Percentiles rank a stretch among this genome's conserved stretches.
Evolutionary conservation across 2,329 filamentous ascomycete genomes (phyloP).

Genomic region (Uncinocarpus reesii): DNA sequence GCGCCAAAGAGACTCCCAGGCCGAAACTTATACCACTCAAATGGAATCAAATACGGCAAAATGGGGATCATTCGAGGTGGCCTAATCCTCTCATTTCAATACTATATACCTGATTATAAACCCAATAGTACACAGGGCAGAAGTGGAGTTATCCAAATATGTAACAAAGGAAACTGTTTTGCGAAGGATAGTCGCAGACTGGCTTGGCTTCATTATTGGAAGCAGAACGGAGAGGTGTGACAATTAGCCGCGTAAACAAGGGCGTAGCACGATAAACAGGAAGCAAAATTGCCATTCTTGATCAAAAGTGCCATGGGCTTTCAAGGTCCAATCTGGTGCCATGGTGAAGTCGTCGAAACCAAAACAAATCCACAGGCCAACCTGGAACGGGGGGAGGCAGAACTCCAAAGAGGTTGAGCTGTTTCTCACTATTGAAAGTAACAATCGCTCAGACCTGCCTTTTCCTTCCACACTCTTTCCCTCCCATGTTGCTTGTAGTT

Average conservation of each 20-base stretch:
- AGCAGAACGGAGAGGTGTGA: constrained; percentile 7
- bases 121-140: constrained; percentile 19
- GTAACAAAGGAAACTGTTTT: constrained; percentile 21
- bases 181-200: constrained; percentile 27
- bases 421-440: constrained; percentile 4
- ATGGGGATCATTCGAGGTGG: constrained; percentile 34
- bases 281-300: constrained; percentile 1
- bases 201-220: constrained; percentile 17
- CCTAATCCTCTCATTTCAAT: constrained; percentile 35
- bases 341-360: constrained; percentile 25
- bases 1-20: no score
- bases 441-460: constrained; percentile 11
- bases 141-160: constrained; percentile 19
- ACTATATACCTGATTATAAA: constrained; percentile 29
- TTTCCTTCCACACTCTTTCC: constrained; percentile 16
- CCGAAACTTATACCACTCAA: no score
- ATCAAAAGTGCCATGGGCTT: constrained; percentile 12
- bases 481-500: constrained; percentile 27
- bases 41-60: background rate
- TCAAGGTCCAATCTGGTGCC: constrained; percentile 11
- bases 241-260: constrained; percentile 8
- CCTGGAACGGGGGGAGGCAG: constrained; percentile 27
- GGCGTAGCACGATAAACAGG: background rate
- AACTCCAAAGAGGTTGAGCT: constrained; percentile 3
- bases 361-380: constrained; percentile 37